phyloP scores from a whole-genome alignment of 768 basidiomycete species.

The Mycena sanguinolenta region DNA sequence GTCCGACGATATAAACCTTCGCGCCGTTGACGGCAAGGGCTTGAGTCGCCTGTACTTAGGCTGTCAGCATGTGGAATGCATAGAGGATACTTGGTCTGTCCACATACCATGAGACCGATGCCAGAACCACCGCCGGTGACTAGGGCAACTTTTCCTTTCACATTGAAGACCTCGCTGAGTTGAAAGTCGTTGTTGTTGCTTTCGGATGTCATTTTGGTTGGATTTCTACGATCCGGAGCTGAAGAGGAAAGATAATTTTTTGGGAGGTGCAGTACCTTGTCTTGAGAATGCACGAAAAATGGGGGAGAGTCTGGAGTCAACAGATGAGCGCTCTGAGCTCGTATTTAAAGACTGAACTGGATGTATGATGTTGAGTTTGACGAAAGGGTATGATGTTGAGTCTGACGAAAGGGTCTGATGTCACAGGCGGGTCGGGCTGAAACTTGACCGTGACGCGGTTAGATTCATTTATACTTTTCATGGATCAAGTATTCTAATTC shows the following conservation, averaged over 20 bases:
- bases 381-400: neutral
- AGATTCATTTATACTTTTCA: no score
- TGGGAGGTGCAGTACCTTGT: no score
- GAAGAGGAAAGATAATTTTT: neutral
- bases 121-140: constrained; percentile 24
- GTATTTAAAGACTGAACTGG: no score
- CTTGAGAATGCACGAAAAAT: no score
- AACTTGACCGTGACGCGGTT: no score
- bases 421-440: no score
- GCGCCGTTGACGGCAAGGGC: constrained; percentile 37
- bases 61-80: no score
- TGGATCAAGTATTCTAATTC: no score
- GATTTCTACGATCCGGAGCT: neutral
- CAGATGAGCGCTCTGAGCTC: no score
- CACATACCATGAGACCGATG: constrained; percentile 12
- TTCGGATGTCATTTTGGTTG: neutral
- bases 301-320: no score
- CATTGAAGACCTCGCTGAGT: constrained; percentile 8
- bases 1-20: constrained; percentile 40
- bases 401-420: neutral
- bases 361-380: neutral
- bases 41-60: neutral
- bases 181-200: constrained; percentile 9
- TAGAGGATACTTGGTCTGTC: no score
- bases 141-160: constrained; percentile 14